Conservation (phyloP, 2,329 filamentous ascomycete species). For the Zymoseptoria crescenta region DNA sequence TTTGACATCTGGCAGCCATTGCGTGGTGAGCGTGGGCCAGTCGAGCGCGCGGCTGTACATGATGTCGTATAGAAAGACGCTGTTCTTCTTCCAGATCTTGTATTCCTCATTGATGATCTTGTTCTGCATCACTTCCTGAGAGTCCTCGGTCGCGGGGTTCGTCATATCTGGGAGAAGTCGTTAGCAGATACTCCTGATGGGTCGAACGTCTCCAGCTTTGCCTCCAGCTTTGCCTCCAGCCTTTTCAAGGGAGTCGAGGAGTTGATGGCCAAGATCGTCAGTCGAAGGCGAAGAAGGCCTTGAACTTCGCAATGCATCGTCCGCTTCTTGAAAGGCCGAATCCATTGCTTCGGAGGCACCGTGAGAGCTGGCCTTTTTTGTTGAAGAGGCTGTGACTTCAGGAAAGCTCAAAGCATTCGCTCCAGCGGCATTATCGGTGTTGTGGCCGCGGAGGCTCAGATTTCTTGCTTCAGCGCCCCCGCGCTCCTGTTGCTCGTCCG, state of each 20-base stretch:
- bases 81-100: slow-evolving; percentile 99
- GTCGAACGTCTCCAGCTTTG: neutral
- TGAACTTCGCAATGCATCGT: neutral
- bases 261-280: neutral
- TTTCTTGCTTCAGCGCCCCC: neutral
- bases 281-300: neutral
- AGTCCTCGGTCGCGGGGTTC: slow-evolving; percentile 2
- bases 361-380: neutral
- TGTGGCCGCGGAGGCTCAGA: no score
- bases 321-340: neutral
- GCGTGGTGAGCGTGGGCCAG: slow-evolving; percentile 94
- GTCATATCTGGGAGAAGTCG: slow-evolving; percentile 2
- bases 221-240: neutral
- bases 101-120: slow-evolving; percentile 98
- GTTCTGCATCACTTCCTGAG: slow-evolving; percentile 49
- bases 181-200: neutral
- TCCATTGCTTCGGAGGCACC: neutral
- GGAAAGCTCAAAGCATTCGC: no score
- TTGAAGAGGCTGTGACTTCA: no score
- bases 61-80: slow-evolving; percentile 96
- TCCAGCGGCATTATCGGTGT: no score
- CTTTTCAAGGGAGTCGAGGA: neutral
- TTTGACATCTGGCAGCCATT: slow-evolving; percentile 96
- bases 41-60: slow-evolving; percentile 89
- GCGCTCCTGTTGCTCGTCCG: neutral